A percentile compares a stretch with the other conserved stretches of the same genome.
These are phyloP conservation scores for Phytophthora vignae DNA, from an alignment of 352 stramenopile genomes.

Conservation along the genomic window DNA sequence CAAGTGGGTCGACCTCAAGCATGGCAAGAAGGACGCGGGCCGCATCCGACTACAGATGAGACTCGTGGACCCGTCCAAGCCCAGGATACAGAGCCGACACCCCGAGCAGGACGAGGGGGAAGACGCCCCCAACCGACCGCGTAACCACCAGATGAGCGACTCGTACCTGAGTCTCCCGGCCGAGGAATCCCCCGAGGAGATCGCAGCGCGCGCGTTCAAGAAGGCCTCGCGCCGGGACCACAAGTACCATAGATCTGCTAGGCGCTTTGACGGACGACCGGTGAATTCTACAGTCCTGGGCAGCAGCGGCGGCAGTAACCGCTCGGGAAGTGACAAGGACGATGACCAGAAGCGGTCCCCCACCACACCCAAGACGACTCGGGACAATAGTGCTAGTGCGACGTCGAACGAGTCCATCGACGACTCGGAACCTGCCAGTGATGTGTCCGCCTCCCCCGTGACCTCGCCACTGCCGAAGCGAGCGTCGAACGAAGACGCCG, in stretches of 20 bases:
- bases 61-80: constrained; percentile 40
- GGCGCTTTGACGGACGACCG: constrained; percentile 35
- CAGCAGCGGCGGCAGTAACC: constrained; percentile 35
- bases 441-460: constrained; percentile 40
- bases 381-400: constrained; percentile 44
- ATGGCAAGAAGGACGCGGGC: constrained; percentile 64
- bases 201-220: constrained; percentile 29
- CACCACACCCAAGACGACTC: constrained; percentile 10
- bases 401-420: constrained; percentile 54
- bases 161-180: constrained; percentile 41
- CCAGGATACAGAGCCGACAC: constrained; percentile 24
- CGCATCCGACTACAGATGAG: constrained; percentile 74
- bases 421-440: constrained; percentile 46
- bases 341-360: constrained; percentile 24
- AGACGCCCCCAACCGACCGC: constrained; percentile 4
- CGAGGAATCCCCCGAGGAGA: constrained; percentile 33
- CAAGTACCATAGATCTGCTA: constrained; percentile 45
- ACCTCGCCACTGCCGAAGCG: constrained; percentile 29
- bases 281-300: constrained; percentile 19
- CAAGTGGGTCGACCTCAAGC: constrained; percentile 64
- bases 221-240: constrained; percentile 36
- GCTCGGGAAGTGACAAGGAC: constrained; percentile 31
- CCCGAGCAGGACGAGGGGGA: constrained; percentile 21
- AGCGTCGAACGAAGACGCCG: constrained; percentile 40
- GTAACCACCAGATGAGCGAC: constrained; percentile 37